Percentiles rank a stretch among this genome's conserved stretches.
Conservation (phyloP, 1,284 basidiomycete genomes). For the Puccinia coronata region DNA sequence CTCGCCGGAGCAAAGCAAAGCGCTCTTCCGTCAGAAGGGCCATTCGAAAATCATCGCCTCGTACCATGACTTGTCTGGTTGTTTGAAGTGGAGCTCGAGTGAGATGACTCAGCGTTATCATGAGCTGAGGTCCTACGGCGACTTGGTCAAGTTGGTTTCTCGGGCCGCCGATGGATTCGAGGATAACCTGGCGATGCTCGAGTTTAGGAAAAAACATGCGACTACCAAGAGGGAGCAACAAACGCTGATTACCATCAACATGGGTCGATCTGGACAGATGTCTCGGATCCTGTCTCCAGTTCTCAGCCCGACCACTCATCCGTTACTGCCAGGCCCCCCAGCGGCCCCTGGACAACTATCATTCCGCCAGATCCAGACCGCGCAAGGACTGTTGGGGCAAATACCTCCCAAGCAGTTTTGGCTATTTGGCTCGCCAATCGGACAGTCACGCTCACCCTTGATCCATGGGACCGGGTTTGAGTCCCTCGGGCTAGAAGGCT, state of each 20-base stretch:
- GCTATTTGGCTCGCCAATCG: slow-evolving; percentile 86
- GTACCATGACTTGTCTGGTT: slow-evolving; percentile 89
- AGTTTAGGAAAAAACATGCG: slow-evolving; percentile 65
- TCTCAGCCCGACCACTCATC: slow-evolving; percentile 87
- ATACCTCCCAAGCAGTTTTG: slow-evolving; percentile 73
- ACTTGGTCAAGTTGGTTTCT: slow-evolving; percentile 89
- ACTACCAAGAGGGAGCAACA: slow-evolving; percentile 61
- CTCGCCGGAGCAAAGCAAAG: slow-evolving; percentile 67
- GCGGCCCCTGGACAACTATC: slow-evolving; percentile 92
- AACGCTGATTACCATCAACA: slow-evolving; percentile 91
- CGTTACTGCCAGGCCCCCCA: slow-evolving; percentile 70
- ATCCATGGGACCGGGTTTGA: slow-evolving; percentile 89
- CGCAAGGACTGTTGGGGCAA: slow-evolving; percentile 76
- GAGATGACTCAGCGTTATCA: slow-evolving; percentile 65
- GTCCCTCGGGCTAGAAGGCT: slow-evolving; percentile 71
- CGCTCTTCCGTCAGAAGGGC: slow-evolving; percentile 70
- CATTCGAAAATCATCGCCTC: slow-evolving; percentile 81
- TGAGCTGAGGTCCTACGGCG: slow-evolving; percentile 63
- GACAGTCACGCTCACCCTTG: slow-evolving; percentile 84
- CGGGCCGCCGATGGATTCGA: slow-evolving; percentile 69
- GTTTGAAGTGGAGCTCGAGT: slow-evolving; percentile 76
- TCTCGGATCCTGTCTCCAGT: slow-evolving; percentile 82
- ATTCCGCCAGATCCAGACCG: slow-evolving; percentile 79
- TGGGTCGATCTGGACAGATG: slow-evolving; percentile 84
- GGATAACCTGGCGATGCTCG: slow-evolving; percentile 78